Evolutionary conservation across 2,329 filamentous ascomycete species (phyloP), one percentile per base, ranked within the genome.

Genomic region (Exserohilum rostratum): DNA sequence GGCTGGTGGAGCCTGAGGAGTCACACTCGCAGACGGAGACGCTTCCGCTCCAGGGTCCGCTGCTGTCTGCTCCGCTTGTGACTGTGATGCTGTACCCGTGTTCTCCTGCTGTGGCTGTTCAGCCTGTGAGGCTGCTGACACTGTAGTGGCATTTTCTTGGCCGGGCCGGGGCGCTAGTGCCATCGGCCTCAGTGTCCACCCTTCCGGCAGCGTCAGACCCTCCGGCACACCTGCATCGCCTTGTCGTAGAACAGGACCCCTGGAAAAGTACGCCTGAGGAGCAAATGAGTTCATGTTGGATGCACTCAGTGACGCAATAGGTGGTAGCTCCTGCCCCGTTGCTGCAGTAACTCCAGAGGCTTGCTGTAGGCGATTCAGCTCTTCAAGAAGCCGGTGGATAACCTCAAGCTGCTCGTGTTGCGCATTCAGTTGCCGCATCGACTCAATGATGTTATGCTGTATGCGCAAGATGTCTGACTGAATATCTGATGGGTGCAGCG

Each of bases 141-240:
- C 50, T 22, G 22, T 7, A 25, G 55, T 45, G 43, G 22, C 25
- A 31, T 37, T 48, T 30, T 61, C 58, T 22, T 56, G 60, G 13
- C 48, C 59, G 39, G 58, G 18, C 42, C 62, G 65, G 30, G 62
- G 61, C 51, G 66, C 56, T 33, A 66, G 55, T 29, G 68, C 60
- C 68, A 74, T 70, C 5, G 69, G 68, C 49, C 70, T 60, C 57
- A 76, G 47, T 15, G 71, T 74, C 72, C 73, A 76, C 12, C 73
- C 74, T 44, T 71, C 68, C 6, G 74, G 74, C 31, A 76, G 64
- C n/a, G 62, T 65, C 44, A 76, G 48, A 5, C 74, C 74, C 46
- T 64, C 64, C 7, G 73, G 74, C 25, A 76, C 50, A 44, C 70
- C 68, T 25, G 65, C 53, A 58, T 76, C 72, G 20, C 72, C 71